phyloP scores from a whole-genome alignment of 768 basidiomycete genomes.

The Boletus subcaerulescens region DNA sequence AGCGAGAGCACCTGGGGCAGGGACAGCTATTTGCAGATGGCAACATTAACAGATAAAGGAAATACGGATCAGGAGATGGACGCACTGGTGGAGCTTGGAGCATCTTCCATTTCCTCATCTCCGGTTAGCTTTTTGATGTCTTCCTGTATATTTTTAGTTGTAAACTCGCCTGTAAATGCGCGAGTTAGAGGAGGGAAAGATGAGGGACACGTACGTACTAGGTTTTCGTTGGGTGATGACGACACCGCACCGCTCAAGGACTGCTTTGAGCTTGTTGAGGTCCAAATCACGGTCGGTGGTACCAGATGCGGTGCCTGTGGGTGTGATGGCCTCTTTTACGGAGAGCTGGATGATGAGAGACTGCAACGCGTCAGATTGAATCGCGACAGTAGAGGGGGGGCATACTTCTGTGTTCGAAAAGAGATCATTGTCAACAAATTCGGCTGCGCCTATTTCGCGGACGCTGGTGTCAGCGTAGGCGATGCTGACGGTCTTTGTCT shows the following conservation, averaged over 20 bases:
- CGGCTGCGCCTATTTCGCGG: slow-evolving; percentile 82
- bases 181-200: background rate
- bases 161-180: slow-evolving; percentile 70
- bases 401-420: slow-evolving; percentile 93
- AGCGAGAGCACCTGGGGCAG: slow-evolving; percentile 75
- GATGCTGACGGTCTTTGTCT: slow-evolving; percentile 72
- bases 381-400: background rate
- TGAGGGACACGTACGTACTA: slow-evolving; percentile 43
- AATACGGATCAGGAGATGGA: background rate
- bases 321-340: slow-evolving; percentile 91
- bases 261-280: slow-evolving; percentile 77
- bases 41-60: background rate
- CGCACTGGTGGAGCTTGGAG: slow-evolving; percentile 13
- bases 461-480: slow-evolving; percentile 91
- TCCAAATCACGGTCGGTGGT: slow-evolving; percentile 84
- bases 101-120: slow-evolving; percentile 28
- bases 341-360: slow-evolving; percentile 94
- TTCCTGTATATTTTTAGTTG: slow-evolving; percentile 71
- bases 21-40: slow-evolving; percentile 47
- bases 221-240: slow-evolving; percentile 89
- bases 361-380: slow-evolving; percentile 38
- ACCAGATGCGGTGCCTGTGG: slow-evolving; percentile 68
- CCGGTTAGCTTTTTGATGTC: slow-evolving; percentile 54
- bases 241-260: slow-evolving; percentile 87
- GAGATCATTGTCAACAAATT: slow-evolving; percentile 91